Evolutionary conservation across 768 basidiomycete species (phyloP).

Genomic region (Kwoniella bestiolae): DNA sequence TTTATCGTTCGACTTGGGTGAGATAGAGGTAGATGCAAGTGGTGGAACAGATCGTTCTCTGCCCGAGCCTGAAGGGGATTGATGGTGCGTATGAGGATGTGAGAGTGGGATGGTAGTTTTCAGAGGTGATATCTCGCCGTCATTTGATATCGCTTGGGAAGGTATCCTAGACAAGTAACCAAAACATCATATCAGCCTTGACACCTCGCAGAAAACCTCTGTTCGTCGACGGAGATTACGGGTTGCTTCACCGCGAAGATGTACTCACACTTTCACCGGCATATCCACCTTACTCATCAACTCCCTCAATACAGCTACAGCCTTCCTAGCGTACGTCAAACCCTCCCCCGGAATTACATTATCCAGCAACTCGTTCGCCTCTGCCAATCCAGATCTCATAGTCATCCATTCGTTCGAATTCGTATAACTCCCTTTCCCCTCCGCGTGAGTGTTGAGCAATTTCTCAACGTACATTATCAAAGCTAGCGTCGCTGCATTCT

Average conservation of each 20-base stretch:
- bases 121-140: background rate
- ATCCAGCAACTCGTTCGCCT: slow-evolving; percentile 44
- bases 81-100: background rate
- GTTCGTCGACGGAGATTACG: too few species aligned
- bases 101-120: slow-evolving; percentile 1
- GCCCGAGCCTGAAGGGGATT: too few species aligned
- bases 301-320: slow-evolving; percentile 38
- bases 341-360: slow-evolving; percentile 29
- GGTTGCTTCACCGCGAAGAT: too few species aligned
- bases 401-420: slow-evolving; percentile 14
- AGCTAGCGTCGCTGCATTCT: slow-evolving; percentile 38
- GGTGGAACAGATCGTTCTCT: background rate
- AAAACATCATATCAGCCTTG: background rate
- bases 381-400: slow-evolving; percentile 37
- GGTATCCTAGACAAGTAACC: background rate
- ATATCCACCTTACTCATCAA: slow-evolving; percentile 33
- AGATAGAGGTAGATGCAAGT: background rate
- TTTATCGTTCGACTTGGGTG: slow-evolving; percentile 14
- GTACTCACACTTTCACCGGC: slow-evolving; percentile 14
- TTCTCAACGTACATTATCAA: slow-evolving; percentile 44
- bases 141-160: background rate
- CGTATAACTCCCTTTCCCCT: background rate
- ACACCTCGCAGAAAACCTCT: background rate
- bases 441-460: slow-evolving; percentile 2
- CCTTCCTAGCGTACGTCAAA: slow-evolving; percentile 25